Percentiles rank a stretch among this genome's conserved stretches.
Evolutionary conservation across 768 basidiomycete genomes (phyloP).

Genomic region (Tylopilus balloui): DNA sequence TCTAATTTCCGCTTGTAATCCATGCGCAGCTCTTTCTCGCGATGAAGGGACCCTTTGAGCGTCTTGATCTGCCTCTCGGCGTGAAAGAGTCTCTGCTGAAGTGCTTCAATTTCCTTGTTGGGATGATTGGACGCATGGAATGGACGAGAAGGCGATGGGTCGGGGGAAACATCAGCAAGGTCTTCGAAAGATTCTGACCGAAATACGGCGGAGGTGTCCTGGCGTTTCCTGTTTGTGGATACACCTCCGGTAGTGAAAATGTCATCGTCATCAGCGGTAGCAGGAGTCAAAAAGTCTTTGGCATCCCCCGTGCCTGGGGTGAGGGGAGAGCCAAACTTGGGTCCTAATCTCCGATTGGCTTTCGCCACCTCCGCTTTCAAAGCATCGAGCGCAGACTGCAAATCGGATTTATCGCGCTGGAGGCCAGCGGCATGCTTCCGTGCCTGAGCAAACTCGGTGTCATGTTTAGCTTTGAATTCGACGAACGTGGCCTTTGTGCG

Average conservation of each 20-base stretch:
- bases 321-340: slow-evolving; percentile 66
- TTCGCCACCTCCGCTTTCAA: slow-evolving; percentile 70
- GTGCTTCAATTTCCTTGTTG: slow-evolving; percentile 73
- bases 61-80: slow-evolving; percentile 84
- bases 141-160: slow-evolving; percentile 54
- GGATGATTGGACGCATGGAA: slow-evolving; percentile 74
- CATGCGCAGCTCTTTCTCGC: slow-evolving; percentile 81
- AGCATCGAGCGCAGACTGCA: slow-evolving; percentile 75
- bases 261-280: slow-evolving; percentile 53
- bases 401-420: slow-evolving; percentile 87
- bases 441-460: slow-evolving; percentile 90
- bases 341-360: slow-evolving; percentile 51
- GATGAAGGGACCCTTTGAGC: slow-evolving; percentile 69
- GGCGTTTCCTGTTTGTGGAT: slow-evolving; percentile 58
- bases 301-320: slow-evolving; percentile 54
- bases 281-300: slow-evolving; percentile 55
- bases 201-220: slow-evolving; percentile 47
- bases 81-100: slow-evolving; percentile 79
- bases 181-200: slow-evolving; percentile 46
- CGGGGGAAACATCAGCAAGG: slow-evolving; percentile 51
- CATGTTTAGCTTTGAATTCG: slow-evolving; percentile 85
- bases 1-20: slow-evolving; percentile 57
- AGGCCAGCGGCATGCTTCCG: slow-evolving; percentile 83
- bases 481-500: slow-evolving; percentile 58
- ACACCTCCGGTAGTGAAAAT: slow-evolving; percentile 61